Base-by-base conservation (phyloP, 306 rosid species). In the Quercus ilex region DNA sequence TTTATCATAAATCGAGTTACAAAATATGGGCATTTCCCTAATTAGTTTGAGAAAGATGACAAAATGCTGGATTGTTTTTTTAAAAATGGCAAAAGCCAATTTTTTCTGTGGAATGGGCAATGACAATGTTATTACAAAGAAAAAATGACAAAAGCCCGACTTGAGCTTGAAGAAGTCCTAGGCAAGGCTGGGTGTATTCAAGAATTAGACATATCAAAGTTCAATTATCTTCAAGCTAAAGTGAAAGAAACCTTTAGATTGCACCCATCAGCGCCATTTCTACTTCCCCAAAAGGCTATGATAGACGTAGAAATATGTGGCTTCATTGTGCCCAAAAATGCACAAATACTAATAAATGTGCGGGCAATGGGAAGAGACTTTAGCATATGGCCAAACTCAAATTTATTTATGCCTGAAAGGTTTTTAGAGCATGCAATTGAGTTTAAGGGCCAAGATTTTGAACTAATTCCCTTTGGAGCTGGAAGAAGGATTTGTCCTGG, bases 291-390 rank as follows among this genome's bases (percentile, higher is more conserved):
- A 46, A 78, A 59, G 20, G 49, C 82, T 6, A n/a, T 46, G 6
- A 69, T 26, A 2, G 70, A 64, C 14, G 59, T 33, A 4, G 79
- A 69, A 25, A 17, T 83, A 9, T 5, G 19, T 75, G 82, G 77
- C 6, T 83, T 33, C 60, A 49, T 9, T 2, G 49, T 73, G 21
- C 81, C 82, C 1, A 80, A 83, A 77, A 53, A 60, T 23, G 25
- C 78, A 1, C 80, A 75, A 19, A 25, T 83, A 3, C 19, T 77
- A 1, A 63, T 80, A 0, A 86, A 83, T 49, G 56, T 69, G 2
- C 83, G 84, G 89, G 35, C 83, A 3, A 83, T 80, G 3, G 85
- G 86, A 23, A 3, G 81, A 17, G 82, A 83, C 26, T 56, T 83
- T 10, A 70, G 63, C 4, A 5, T 73, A 55, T 83, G 82, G 89